phyloP scores from a whole-genome alignment of 2,329 filamentous ascomycete species.

The Volutella citrinella region DNA sequence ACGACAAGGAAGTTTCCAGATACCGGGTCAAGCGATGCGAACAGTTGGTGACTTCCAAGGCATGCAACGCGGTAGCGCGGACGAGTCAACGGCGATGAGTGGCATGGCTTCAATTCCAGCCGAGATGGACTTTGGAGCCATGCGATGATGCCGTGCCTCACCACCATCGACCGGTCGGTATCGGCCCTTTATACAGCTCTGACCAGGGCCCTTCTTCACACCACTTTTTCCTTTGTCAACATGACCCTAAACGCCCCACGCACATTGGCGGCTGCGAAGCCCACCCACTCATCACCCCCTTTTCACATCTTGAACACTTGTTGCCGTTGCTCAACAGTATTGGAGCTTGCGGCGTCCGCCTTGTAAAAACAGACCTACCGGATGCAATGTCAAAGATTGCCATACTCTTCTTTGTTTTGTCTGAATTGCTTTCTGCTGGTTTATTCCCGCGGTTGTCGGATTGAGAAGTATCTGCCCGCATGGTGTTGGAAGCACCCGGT shows the following conservation, averaged over 20 bases:
- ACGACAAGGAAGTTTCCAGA: constrained; percentile 31
- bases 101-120: constrained; percentile 27
- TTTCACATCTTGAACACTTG: no score
- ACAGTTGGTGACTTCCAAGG: constrained; percentile 44
- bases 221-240: constrained; percentile 5
- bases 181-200: no score
- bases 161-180: not conserved
- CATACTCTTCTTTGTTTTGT: no score
- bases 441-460: no score
- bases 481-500: no score
- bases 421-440: no score
- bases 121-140: constrained; percentile 25
- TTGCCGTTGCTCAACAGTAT: no score
- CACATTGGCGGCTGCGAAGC: constrained; percentile 1
- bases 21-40: constrained; percentile 26
- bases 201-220: constrained; percentile 3
- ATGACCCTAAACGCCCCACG: not conserved
- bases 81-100: constrained; percentile 24
- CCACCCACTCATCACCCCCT: no score
- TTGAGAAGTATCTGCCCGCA: no score
- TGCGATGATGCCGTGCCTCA: constrained; percentile 8
- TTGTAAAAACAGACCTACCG: no score
- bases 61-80: constrained; percentile 43
- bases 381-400: no score
- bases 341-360: no score